phyloP scores from a whole-genome alignment of 169 alveolate genomes.

The Plasmodium chabaudi region DNA sequence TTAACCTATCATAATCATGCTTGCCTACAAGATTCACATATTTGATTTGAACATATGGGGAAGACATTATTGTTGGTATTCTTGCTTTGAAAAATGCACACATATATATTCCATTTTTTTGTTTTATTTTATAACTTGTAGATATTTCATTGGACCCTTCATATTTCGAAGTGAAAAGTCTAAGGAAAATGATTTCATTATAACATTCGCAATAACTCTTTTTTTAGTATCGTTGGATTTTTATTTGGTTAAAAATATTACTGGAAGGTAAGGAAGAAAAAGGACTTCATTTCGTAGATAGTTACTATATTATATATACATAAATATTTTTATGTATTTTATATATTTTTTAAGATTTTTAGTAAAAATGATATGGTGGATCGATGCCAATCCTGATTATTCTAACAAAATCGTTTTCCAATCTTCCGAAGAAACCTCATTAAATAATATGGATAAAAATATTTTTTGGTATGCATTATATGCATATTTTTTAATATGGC shows the following conservation, averaged over 20 bases:
- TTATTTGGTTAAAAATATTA: slow-evolving; percentile 75
- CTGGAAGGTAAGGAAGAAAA: slow-evolving; percentile 49
- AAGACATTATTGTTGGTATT: too few relatives aligned
- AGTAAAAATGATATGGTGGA: slow-evolving; percentile 78
- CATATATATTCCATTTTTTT: too few relatives aligned
- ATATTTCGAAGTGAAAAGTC: slow-evolving; percentile 57
- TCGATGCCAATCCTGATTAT: slow-evolving; percentile 51
- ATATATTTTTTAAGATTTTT: slow-evolving; percentile 35
- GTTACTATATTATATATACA: background rate
- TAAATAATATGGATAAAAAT: slow-evolving; percentile 43
- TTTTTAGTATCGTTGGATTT: slow-evolving; percentile 74
- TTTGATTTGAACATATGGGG: too few relatives aligned
- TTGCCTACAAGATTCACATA: too few relatives aligned
- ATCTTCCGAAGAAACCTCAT: slow-evolving; percentile 37
- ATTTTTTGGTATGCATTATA: slow-evolving; percentile 69
- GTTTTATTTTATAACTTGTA: slow-evolving; percentile 4
- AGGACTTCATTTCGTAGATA: background rate
- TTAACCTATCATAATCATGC: too few relatives aligned
- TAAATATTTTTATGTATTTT: background rate
- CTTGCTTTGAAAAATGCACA: too few relatives aligned
- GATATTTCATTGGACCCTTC: slow-evolving; percentile 69
- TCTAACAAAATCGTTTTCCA: slow-evolving; percentile 69
- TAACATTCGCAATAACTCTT: slow-evolving; percentile 69
- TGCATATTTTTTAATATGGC: slow-evolving; percentile 51
- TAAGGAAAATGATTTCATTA: slow-evolving; percentile 63